phyloP scores from a whole-genome alignment of 768 basidiomycete species.

The Pulveroboletus ravenelii region DNA sequence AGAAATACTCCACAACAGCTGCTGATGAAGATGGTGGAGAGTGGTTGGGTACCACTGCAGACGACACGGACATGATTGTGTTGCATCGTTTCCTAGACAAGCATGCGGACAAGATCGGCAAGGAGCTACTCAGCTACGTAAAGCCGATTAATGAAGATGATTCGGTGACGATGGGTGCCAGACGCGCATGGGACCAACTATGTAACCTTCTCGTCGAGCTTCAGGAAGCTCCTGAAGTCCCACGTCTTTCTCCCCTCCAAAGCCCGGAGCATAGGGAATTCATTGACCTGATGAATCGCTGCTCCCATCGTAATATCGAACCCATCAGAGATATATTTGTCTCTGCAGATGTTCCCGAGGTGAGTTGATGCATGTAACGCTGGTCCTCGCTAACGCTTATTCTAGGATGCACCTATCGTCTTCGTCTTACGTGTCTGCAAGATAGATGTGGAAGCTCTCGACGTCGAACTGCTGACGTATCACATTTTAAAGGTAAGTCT shows the following conservation, averaged over 20 bases:
- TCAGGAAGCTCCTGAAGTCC: slow-evolving; percentile 62
- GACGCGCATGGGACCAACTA: slow-evolving; percentile 79
- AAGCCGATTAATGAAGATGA: slow-evolving; percentile 55
- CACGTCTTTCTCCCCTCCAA: slow-evolving; percentile 47
- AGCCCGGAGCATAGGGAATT: slow-evolving; percentile 59
- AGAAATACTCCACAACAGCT: slow-evolving; percentile 43
- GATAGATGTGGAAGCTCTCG: slow-evolving; percentile 74
- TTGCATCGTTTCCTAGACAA: slow-evolving; percentile 81
- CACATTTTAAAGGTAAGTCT: slow-evolving; percentile 66
- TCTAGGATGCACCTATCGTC: slow-evolving; percentile 40
- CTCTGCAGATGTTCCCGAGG: slow-evolving; percentile 44
- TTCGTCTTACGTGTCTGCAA: slow-evolving; percentile 65
- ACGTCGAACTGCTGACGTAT: slow-evolving; percentile 73
- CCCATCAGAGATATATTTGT: slow-evolving; percentile 65
- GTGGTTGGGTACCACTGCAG: slow-evolving; percentile 72
- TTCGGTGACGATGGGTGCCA: slow-evolving; percentile 54
- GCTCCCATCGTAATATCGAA: slow-evolving; percentile 54
- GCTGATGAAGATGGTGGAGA: slow-evolving; percentile 62
- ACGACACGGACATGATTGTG: slow-evolving; percentile 80
- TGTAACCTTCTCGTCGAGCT: slow-evolving; percentile 79
- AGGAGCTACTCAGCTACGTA: slow-evolving; percentile 72
- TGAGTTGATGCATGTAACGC: slow-evolving; percentile 23
- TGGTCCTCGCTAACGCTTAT: neutral
- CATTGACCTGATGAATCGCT: slow-evolving; percentile 61
- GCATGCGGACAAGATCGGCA: slow-evolving; percentile 83